phyloP scores from a whole-genome alignment of 2,329 filamentous ascomycete species.

The Ascochyta rabiei region DNA sequence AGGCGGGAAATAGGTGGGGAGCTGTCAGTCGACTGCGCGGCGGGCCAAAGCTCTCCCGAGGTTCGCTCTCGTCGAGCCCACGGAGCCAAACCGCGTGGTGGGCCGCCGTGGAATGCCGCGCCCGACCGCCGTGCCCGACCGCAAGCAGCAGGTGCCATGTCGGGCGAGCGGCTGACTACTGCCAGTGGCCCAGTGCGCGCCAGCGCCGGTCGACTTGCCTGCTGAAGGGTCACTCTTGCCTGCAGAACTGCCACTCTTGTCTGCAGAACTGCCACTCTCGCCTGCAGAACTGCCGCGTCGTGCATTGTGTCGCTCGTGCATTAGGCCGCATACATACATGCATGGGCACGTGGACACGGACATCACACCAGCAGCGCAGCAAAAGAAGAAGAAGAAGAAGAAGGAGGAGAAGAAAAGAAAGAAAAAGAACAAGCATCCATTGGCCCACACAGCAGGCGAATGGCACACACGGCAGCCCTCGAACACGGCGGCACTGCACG shows the following conservation, averaged over 20 bases:
- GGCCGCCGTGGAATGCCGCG: slow-evolving; percentile 18
- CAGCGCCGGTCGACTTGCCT: slow-evolving; percentile 1
- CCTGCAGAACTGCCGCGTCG: slow-evolving; percentile 13
- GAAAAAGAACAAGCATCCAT: neutral
- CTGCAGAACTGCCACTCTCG: slow-evolving; percentile 11
- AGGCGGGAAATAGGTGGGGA: slow-evolving; percentile 20
- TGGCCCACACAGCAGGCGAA: neutral
- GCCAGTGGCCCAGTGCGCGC: too few species aligned
- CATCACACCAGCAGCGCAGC: slow-evolving; percentile 4
- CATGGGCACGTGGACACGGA: neutral
- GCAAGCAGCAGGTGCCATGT: slow-evolving; percentile 22
- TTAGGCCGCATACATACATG: too few species aligned
- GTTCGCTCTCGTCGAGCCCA: slow-evolving; percentile 9
- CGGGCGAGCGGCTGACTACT: slow-evolving; percentile 16
- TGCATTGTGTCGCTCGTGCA: slow-evolving; percentile 7
- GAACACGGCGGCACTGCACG: slow-evolving; percentile 1
- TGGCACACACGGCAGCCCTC: neutral
- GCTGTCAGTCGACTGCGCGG: slow-evolving; percentile 32
- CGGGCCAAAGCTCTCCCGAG: slow-evolving; percentile 21
- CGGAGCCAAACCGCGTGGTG: slow-evolving; percentile 24
- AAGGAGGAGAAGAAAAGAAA: too few species aligned
- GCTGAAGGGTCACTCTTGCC: too few species aligned
- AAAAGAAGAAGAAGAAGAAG: too few species aligned
- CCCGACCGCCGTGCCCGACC: slow-evolving; percentile 10
- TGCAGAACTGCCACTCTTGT: slow-evolving; percentile 13